phyloP scores from a whole-genome alignment of 2,329 filamentous ascomycete genomes.

The Colletotrichum chrysophilum region DNA sequence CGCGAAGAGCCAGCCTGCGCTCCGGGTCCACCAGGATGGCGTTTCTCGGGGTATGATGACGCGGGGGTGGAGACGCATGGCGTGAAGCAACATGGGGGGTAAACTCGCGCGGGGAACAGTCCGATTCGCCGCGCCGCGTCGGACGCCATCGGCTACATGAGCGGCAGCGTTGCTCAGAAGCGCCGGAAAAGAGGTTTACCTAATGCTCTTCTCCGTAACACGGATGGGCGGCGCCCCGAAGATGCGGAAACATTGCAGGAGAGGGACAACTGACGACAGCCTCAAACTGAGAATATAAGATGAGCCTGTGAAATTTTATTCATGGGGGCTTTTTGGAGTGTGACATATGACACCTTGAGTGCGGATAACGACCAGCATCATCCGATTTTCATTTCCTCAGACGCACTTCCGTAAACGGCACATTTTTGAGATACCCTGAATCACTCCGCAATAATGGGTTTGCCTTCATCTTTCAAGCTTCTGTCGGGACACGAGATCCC shows the following conservation, averaged over 20 bases:
- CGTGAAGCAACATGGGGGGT: background rate
- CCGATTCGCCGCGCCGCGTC: background rate
- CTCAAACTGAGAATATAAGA: slow-evolving; percentile 14
- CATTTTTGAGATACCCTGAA: background rate
- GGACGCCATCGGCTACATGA: background rate
- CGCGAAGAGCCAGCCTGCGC: background rate
- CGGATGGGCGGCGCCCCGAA: background rate
- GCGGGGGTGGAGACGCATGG: slow-evolving; percentile 6
- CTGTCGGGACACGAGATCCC: slow-evolving; percentile 36
- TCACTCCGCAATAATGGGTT: slow-evolving; percentile 24
- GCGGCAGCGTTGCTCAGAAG: background rate
- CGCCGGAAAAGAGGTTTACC: slow-evolving; percentile 15
- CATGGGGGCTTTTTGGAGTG: background rate
- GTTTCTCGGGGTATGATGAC: slow-evolving; percentile 18
- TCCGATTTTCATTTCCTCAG: background rate
- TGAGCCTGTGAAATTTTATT: background rate
- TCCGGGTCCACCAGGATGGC: slow-evolving; percentile 11
- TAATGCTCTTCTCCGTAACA: slow-evolving; percentile 4
- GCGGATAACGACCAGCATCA: background rate
- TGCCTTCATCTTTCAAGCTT: slow-evolving; percentile 31
- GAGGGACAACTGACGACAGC: background rate
- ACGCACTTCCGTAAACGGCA: background rate
- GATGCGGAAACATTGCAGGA: slow-evolving; percentile 11
- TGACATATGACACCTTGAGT: background rate
- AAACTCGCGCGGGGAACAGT: slow-evolving; percentile 5